These are phyloP conservation scores for Exophiala sideris DNA, from an alignment of 2,329 filamentous ascomycete genomes.

Conservation along the genomic window DNA sequence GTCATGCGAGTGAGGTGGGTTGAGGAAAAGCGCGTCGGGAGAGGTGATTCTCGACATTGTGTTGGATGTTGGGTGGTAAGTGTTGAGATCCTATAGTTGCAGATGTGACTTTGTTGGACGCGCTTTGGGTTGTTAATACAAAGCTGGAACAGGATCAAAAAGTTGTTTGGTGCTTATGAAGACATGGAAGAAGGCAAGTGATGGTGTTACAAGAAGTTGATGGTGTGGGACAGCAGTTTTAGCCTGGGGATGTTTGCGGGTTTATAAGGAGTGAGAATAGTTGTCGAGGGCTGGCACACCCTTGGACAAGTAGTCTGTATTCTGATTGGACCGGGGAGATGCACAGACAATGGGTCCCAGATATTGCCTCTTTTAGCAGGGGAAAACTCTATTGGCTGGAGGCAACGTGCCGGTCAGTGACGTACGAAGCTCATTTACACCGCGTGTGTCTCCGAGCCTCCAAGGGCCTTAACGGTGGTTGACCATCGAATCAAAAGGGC, in stretches of 20 bases:
- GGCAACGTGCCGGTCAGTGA: not conserved
- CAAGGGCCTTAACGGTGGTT: not conserved
- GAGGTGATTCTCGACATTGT: conserved; percentile 11
- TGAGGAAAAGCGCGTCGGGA: conserved; percentile 21
- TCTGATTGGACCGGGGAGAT: conserved; percentile 1
- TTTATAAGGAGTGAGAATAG: not conserved
- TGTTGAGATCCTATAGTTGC: not conserved
- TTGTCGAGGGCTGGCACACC: not conserved
- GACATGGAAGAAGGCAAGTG: no score
- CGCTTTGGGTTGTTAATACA: no score
- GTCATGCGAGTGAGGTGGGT: conserved; percentile 23
- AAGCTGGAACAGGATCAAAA: no score
- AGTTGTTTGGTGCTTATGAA: no score
- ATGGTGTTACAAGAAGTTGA: no score
- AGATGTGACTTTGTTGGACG: not conserved
- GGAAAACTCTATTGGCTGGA: conserved; percentile 4
- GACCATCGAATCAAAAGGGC: no score
- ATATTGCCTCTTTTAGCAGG: not conserved
- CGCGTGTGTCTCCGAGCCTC: not conserved
- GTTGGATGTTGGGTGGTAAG: not conserved
- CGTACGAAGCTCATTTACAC: not conserved
- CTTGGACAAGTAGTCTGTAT: not conserved
- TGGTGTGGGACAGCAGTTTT: no score
- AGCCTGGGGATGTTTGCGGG: not conserved
- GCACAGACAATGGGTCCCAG: not conserved